Conservation (phyloP, 768 basidiomycete genomes). For the Hypsizygus marmoreus region DNA sequence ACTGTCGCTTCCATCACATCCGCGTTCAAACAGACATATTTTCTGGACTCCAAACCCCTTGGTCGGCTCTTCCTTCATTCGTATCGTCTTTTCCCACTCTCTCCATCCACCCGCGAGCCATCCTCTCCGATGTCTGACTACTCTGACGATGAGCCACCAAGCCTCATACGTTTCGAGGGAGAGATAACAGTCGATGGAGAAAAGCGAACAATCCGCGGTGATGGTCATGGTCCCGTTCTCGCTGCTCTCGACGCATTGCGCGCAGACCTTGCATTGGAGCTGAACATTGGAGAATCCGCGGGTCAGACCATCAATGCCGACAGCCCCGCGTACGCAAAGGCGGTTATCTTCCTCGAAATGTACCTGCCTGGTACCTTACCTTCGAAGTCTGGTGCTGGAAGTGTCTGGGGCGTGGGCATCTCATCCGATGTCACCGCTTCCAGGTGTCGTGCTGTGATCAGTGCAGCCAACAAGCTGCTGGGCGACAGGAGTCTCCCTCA, state of each 20-base stretch:
- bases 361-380: constrained; percentile 50
- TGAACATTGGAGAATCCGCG: constrained; percentile 70
- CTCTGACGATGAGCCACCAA: constrained; percentile 36
- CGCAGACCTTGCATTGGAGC: constrained; percentile 61
- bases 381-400: constrained; percentile 49
- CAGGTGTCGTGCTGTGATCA: constrained; percentile 74
- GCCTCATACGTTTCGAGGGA: constrained; percentile 58
- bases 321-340: constrained; percentile 39
- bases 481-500: constrained; percentile 51
- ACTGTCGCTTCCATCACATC: constrained; percentile 73
- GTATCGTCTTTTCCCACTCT: constrained; percentile 55
- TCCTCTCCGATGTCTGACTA: constrained; percentile 41
- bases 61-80: constrained; percentile 68
- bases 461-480: constrained; percentile 66
- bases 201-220: constrained; percentile 66
- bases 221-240: constrained; percentile 77
- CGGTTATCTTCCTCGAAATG: constrained; percentile 79
- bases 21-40: constrained; percentile 67
- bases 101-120: constrained; percentile 38
- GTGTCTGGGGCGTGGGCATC: constrained; percentile 73
- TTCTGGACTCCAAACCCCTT: constrained; percentile 60
- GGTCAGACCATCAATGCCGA: constrained; percentile 63
- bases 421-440: constrained; percentile 73
- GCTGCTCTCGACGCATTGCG: constrained; percentile 76
- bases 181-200: constrained; percentile 68